Base-by-base conservation (phyloP, 225 moss, liverwort and hornwort genomes). In the Ulota crispa region DNA sequence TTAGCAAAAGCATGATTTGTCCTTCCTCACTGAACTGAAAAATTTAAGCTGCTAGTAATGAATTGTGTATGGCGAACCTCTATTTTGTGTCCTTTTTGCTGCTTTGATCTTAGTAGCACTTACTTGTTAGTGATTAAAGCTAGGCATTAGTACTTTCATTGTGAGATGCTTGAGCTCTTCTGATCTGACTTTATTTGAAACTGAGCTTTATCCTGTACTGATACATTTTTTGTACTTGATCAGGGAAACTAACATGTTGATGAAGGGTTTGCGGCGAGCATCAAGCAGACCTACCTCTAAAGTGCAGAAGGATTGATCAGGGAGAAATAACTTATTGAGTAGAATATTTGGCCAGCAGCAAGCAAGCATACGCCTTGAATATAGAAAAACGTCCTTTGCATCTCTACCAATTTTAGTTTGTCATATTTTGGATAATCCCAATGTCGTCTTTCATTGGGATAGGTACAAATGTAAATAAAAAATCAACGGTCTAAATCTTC, bases 201-300 rank as follows among this genome's bases (percentile, higher is more conserved):
- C 18, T 11, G 36, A 59, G 34, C 36, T 76, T 34, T 30, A 60
- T 67, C 45, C 59, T 81, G 67, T 36, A 73, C 41, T 70, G 56
- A 78, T 68, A 21, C 15, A 2, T 53, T n/a, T 43, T 45, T 76
- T 76, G 45, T 54, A 47, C 53, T 61, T 42, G 39, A 73, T 39
- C 78, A 87, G 89, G 83, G 89, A 89, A 82, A 45, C 34, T 56
- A 80, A 31, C 61, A 39, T 77, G 57, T 75, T 87, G 84, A 56
- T 76, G 3, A 89, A 89, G 54, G 73, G 84, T 52, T 85, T 89
- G 80, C 84, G 75, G 73, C 87, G 87, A 82, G 85, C 70, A 74
- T 75, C 80, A 36, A 89, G 66, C 61, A 81, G 81, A 78, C 79
- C 72, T 78, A 55, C 65, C 39, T 64, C 62, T 59, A 88, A 86